A percentile compares a stretch with the other conserved stretches of the same genome.
phyloP scores from a whole-genome alignment of 2,329 filamentous ascomycete genomes.

The Phialophora verrucosa region DNA sequence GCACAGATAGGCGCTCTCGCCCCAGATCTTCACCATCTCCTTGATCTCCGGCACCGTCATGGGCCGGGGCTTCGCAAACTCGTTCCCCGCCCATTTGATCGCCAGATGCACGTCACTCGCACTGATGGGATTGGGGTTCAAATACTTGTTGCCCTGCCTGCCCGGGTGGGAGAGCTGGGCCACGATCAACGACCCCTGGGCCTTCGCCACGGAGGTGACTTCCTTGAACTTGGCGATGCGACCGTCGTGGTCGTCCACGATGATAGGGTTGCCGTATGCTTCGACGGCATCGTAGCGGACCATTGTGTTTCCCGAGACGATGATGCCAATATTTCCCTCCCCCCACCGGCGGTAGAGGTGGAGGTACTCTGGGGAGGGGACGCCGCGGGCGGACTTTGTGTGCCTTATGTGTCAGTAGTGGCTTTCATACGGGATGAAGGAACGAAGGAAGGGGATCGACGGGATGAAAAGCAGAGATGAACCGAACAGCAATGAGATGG shows the following conservation, averaged over 20 bases:
- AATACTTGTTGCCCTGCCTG: slow-evolving; percentile 55
- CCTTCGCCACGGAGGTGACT: slow-evolving; percentile 62
- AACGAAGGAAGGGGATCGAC: no score
- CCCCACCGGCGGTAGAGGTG: slow-evolving; percentile 68
- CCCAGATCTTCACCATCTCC: slow-evolving; percentile 32
- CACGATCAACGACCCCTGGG: slow-evolving; percentile 63
- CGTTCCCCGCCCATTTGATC: slow-evolving; percentile 43
- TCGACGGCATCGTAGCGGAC: slow-evolving; percentile 66
- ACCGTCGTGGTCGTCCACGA: slow-evolving; percentile 59
- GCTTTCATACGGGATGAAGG: not conserved
- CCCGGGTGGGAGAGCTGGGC: slow-evolving; percentile 69
- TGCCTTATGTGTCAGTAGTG: slow-evolving; percentile 38
- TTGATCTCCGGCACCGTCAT: slow-evolving; percentile 40
- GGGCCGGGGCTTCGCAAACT: slow-evolving; percentile 46
- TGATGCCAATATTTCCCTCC: slow-evolving; percentile 62
- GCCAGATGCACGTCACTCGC: slow-evolving; percentile 58
- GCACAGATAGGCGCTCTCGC: slow-evolving; percentile 33
- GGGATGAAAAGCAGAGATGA: no score
- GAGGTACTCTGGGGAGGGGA: slow-evolving; percentile 60
- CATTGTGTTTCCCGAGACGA: slow-evolving; percentile 69
- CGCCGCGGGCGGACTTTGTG: slow-evolving; percentile 59
- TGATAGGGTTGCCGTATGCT: slow-evolving; percentile 63
- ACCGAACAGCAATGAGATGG: no score
- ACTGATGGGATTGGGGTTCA: slow-evolving; percentile 59
- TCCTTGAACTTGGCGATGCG: slow-evolving; percentile 66